Evolutionary conservation across 345 rosid species (phyloP).

Genomic region (Populus nigra): DNA sequence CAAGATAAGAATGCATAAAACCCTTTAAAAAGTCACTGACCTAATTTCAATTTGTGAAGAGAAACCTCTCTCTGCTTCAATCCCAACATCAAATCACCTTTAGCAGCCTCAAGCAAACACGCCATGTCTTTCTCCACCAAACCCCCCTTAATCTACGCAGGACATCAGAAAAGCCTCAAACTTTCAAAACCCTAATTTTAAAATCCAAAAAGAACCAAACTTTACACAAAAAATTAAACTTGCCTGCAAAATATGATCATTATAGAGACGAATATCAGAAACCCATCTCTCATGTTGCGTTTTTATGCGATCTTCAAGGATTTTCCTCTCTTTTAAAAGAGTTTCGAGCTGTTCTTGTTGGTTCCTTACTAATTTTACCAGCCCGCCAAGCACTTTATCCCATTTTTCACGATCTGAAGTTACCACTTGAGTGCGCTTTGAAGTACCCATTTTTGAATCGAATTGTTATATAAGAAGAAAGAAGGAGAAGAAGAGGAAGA

Average conservation of each 20-base stretch:
- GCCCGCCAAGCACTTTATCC: conserved; percentile 47
- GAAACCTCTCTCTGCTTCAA: conserved; percentile 54
- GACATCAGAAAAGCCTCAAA: conserved; percentile 9
- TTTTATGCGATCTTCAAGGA: conserved; percentile 51
- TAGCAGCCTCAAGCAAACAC: conserved; percentile 39
- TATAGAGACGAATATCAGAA: conserved; percentile 45
- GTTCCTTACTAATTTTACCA: conserved; percentile 49
- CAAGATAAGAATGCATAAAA: neutral
- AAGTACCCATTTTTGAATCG: conserved; percentile 21
- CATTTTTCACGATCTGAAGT: conserved; percentile 53
- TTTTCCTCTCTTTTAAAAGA: conserved; percentile 54
- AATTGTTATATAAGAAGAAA: neutral
- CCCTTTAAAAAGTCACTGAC: conserved; percentile 27
- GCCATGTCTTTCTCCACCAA: conserved; percentile 47
- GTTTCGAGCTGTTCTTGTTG: conserved; percentile 67
- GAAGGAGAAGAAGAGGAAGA: neutral
- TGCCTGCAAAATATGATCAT: conserved; percentile 55
- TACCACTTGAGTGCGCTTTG: conserved; percentile 14
- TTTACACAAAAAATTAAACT: neutral
- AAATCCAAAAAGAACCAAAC: conserved; percentile 4
- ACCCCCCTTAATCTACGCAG: conserved; percentile 42
- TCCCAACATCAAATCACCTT: conserved; percentile 54
- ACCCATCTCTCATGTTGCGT: conserved; percentile 44
- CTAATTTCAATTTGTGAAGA: conserved; percentile 49
- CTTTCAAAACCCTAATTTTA: conserved; percentile 32